Percentiles rank a stretch among this genome's conserved stretches.
Evolutionary conservation across 176 grass and related monocot species (phyloP).

Genomic region (Musa itinerans): DNA sequence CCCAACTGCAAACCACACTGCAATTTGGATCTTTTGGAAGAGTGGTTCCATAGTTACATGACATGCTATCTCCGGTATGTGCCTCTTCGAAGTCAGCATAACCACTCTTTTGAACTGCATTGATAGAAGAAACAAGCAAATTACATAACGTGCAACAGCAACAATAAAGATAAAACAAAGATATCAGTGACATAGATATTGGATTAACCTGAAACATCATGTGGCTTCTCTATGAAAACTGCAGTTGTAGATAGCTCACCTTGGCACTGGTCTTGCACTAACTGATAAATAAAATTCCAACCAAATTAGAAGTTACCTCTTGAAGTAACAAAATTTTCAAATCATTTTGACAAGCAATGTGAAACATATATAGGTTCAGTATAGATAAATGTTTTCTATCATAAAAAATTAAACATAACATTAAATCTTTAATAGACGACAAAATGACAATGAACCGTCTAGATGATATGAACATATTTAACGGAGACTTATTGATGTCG

Average conservation of each 20-base stretch:
- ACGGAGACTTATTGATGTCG: too few relatives aligned
- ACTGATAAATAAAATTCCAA: neutral
- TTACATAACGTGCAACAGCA: neutral
- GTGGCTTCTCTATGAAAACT: conserved; percentile 67
- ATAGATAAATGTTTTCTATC: neutral
- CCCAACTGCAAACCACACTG: conserved; percentile 54
- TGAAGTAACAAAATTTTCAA: neutral
- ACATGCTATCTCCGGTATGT: neutral
- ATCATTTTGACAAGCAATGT: neutral
- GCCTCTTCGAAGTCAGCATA: conserved; percentile 8
- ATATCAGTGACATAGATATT: neutral
- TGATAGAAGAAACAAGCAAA: neutral
- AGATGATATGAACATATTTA: too few relatives aligned
- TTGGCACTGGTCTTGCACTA: conserved; percentile 59
- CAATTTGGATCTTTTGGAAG: conserved; percentile 71
- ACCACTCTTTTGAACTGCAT: conserved; percentile 11
- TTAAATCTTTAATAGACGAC: conserved; percentile 8
- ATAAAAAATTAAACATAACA: neutral
- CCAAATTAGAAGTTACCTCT: neutral
- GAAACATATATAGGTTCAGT: neutral
- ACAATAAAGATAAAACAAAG: neutral
- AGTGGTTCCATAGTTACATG: conserved; percentile 67
- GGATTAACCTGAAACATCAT: conserved; percentile 72
- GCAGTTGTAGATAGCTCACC: conserved; percentile 42
- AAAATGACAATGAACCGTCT: too few relatives aligned